Percentiles rank a stretch among this genome's conserved stretches.
These are phyloP conservation scores for Purshia tridentata DNA, from an alignment of 306 rosid species.

Conservation along the genomic window DNA sequence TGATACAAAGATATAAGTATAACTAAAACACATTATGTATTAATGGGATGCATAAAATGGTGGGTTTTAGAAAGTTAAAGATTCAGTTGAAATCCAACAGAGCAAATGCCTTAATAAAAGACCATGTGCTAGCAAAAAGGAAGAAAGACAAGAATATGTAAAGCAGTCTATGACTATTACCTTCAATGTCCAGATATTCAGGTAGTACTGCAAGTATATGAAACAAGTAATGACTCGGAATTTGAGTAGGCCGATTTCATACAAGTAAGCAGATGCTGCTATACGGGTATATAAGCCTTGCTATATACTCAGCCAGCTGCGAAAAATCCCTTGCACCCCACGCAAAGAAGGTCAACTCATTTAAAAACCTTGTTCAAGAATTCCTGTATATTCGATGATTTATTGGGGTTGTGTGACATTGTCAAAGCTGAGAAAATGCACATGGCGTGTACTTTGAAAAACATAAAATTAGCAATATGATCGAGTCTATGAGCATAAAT, in stretches of 20 bases:
- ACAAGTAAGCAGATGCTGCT: too few relatives aligned
- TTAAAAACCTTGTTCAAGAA: background rate
- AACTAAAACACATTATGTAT: background rate
- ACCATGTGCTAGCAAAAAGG: too few relatives aligned
- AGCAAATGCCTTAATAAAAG: background rate
- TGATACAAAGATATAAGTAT: too few relatives aligned
- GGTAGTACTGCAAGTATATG: background rate
- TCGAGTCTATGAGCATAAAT: background rate
- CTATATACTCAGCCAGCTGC: background rate
- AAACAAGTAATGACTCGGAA: background rate
- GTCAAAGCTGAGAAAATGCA: background rate
- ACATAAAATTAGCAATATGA: background rate
- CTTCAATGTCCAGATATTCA: background rate
- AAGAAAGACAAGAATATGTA: too few relatives aligned
- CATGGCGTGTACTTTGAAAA: background rate
- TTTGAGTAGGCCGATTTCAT: too few relatives aligned
- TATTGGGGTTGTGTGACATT: too few relatives aligned
- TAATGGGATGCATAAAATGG: background rate
- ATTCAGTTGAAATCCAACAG: background rate
- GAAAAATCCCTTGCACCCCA: background rate
- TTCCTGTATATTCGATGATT: background rate
- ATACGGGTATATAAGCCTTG: background rate
- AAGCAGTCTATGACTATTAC: background rate
- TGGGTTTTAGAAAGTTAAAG: background rate
- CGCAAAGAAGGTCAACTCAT: slow-evolving; percentile 1